phyloP scores from a whole-genome alignment of 2,329 filamentous ascomycete species.

The Dactylonectria macrodidyma region DNA sequence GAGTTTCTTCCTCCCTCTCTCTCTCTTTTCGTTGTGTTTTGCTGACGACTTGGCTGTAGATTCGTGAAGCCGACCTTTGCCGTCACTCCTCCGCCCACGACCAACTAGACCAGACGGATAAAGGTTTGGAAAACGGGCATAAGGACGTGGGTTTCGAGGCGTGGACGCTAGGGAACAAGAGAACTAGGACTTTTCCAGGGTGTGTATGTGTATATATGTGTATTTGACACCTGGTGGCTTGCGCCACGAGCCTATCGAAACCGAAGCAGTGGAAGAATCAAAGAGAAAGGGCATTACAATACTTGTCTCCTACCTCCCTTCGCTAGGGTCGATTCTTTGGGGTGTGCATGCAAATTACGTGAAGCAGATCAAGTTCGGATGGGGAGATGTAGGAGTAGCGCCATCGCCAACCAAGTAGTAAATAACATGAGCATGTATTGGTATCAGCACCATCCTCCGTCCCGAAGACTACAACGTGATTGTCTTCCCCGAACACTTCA shows the following conservation, averaged over 20 bases:
- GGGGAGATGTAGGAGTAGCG: too few relatives aligned
- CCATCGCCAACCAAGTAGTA: neutral
- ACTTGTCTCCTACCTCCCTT: neutral
- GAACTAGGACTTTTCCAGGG: conserved; percentile 6
- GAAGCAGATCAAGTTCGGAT: neutral
- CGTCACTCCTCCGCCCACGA: conserved; percentile 77
- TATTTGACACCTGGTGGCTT: conserved; percentile 40
- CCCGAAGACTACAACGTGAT: neutral
- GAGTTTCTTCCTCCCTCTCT: conserved; percentile 52
- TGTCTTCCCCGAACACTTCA: conserved; percentile 54
- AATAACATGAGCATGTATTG: conserved; percentile 1
- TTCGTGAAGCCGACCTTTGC: conserved; percentile 87
- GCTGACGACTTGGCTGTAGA: conserved; percentile 58
- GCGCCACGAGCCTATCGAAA: conserved; percentile 24
- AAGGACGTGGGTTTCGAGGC: conserved; percentile 1
- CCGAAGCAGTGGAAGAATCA: conserved; percentile 30
- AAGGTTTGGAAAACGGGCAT: conserved; percentile 5
- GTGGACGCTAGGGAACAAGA: conserved; percentile 12
- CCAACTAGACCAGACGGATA: conserved; percentile 59
- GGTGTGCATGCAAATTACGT: neutral
- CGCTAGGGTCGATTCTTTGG: neutral
- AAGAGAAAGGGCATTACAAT: conserved; percentile 31
- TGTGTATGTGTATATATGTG: conserved; percentile 44
- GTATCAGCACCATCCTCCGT: neutral
- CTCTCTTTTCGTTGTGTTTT: conserved; percentile 1